phyloP scores from a whole-genome alignment of 2,329 filamentous ascomycete genomes.

The Sarocladiaceae sp. region DNA sequence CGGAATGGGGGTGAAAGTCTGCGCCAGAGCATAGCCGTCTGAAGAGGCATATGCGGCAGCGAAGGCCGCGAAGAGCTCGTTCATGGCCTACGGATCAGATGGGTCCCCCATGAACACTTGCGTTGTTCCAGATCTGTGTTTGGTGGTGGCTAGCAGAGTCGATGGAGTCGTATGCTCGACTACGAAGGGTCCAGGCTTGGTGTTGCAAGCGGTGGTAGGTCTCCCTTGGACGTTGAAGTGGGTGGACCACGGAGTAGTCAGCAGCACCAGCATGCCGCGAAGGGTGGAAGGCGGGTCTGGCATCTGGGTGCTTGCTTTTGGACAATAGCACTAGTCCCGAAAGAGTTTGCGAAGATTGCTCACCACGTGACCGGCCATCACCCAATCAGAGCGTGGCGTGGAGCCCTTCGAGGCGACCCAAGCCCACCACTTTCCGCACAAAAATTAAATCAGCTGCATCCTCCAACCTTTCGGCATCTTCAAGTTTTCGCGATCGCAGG shows the following conservation, averaged over 20 bases:
- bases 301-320: too few species aligned
- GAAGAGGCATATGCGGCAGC: slow-evolving; percentile 58
- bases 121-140: too few species aligned
- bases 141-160: too few species aligned
- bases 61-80: slow-evolving; percentile 70
- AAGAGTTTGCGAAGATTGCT: background rate
- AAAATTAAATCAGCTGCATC: slow-evolving; percentile 34
- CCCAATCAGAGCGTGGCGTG: background rate
- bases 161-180: too few species aligned
- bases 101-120: slow-evolving; percentile 6
- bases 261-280: too few species aligned
- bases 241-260: too few species aligned
- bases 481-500: slow-evolving; percentile 37
- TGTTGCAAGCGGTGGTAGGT: too few species aligned
- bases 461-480: slow-evolving; percentile 34
- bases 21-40: slow-evolving; percentile 70
- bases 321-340: background rate
- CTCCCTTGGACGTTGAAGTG: too few species aligned
- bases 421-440: slow-evolving; percentile 25
- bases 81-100: slow-evolving; percentile 50
- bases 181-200: too few species aligned
- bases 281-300: too few species aligned
- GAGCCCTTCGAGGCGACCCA: background rate
- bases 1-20: slow-evolving; percentile 68
- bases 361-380: background rate